These are phyloP conservation scores for Mycena olivaceomarginata DNA, from an alignment of 768 basidiomycete species.

Conservation along the genomic window DNA sequence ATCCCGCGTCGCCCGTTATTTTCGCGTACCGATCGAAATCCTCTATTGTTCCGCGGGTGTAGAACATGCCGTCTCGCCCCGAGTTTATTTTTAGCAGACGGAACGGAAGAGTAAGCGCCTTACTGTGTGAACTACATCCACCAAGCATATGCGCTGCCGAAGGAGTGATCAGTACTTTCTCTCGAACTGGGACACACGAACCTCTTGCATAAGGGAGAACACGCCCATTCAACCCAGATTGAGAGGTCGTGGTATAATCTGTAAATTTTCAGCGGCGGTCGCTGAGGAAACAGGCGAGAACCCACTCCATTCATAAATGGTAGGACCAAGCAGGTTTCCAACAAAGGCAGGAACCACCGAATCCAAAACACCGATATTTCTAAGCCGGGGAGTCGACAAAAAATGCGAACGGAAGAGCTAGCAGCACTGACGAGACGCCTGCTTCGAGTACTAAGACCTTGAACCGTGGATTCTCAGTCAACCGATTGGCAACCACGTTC, in stretches of 20 bases:
- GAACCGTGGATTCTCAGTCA: constrained; percentile 41
- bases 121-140: constrained; percentile 56
- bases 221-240: constrained; percentile 42
- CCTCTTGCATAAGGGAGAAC: constrained; percentile 41
- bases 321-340: background rate
- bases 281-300: background rate
- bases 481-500: constrained; percentile 38
- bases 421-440: constrained; percentile 29
- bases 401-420: background rate
- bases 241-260: constrained; percentile 47
- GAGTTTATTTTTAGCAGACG: background rate
- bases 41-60: constrained; percentile 54
- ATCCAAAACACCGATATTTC: constrained; percentile 32
- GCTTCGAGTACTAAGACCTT: constrained; percentile 46
- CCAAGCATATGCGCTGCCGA: constrained; percentile 47
- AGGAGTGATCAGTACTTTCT: background rate
- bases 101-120: constrained; percentile 8
- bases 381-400: background rate
- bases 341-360: constrained; percentile 28
- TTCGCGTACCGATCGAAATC: constrained; percentile 56
- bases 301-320: constrained; percentile 22
- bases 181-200: background rate
- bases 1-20: constrained; percentile 56
- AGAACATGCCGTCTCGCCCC: constrained; percentile 52
- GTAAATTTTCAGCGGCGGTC: background rate